Base-by-base conservation (phyloP, 192 early-diverging fungal genomes). In the Entomortierella parvispora region DNA sequence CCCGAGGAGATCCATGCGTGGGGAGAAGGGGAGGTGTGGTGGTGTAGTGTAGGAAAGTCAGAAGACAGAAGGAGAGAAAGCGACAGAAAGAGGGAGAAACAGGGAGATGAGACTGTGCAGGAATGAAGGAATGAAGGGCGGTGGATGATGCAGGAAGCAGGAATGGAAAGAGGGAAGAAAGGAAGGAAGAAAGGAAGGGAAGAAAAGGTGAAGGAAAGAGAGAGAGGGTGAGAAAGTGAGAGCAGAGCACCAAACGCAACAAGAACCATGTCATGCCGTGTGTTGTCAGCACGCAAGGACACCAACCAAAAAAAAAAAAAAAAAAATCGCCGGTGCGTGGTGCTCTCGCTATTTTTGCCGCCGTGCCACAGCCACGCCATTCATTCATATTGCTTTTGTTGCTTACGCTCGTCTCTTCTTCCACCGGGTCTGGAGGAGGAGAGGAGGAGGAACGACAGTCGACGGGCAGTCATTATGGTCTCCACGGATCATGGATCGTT, bases 1-100 rank as follows among this genome's bases (percentile, higher is more conserved):
- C 42, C 56, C 62, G 17, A 77, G 61, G 33, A 68, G 54, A 58
- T 77, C 74, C 74, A 77, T 77, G 4, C n/a, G 15, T 49, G 47
- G 18, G 12, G 26, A 32, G 61, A 22, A 40, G 2, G 42, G 0
- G 25, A 44, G 57, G 55, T 32, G 31, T 42, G 34, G 0, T 54
- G 31, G 45, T 9, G 31, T 23, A 25, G 53, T 54, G 26, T 18
- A 31, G 34, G 23, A 29, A 20, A 23, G n/a, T 42, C 17, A 26
- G 45, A 50, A 18, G 25, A 66, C n/a, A 45, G 25, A 2, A 14
- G 29, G 34, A 10, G 15, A 37, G 22, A 26, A 25, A 37, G 22
- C 5, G 22, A 50, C 18, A 34, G 32, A 26, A 40, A 26, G 49
- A 12, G 31, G 59, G 29, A 7, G 49, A 25, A 3, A 12, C 31